phyloP scores from a whole-genome alignment of 1,139 yeast species.

The Martiniozyma asiatica region DNA sequence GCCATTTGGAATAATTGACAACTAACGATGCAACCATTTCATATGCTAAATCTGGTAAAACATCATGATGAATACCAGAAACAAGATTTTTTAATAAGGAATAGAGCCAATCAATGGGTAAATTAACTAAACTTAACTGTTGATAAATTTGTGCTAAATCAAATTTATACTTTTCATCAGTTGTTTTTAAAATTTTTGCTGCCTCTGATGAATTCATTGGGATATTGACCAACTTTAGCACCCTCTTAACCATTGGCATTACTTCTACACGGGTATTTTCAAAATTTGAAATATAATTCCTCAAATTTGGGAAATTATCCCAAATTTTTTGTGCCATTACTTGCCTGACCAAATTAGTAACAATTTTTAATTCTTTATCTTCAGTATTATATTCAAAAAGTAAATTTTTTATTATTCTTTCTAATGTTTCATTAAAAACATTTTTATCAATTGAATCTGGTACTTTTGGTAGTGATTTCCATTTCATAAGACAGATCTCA shows the following conservation, averaged over 20 bases:
- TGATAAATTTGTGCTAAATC: conserved; percentile 8
- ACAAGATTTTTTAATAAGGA: conserved; percentile 4
- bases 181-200: too few species aligned
- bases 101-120: conserved; percentile 7
- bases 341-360: conserved; percentile 12
- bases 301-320: conserved; percentile 3
- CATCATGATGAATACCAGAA: neutral
- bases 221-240: too few species aligned
- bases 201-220: too few species aligned
- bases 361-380: conserved; percentile 13
- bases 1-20: conserved; percentile 13
- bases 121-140: neutral
- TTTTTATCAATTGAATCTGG: conserved; percentile 6
- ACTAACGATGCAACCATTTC: conserved; percentile 9
- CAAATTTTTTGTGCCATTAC: conserved; percentile 11
- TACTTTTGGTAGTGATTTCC: too few species aligned
- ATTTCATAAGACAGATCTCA: conserved; percentile 11
- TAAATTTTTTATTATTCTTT: conserved; percentile 13
- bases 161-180: conserved; percentile 5
- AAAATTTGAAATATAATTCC: conserved; percentile 1
- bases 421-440: conserved; percentile 7
- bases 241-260: conserved; percentile 1
- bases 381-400: conserved; percentile 12
- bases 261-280: neutral
- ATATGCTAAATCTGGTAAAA: conserved; percentile 4